Percentiles rank a stretch among this genome's conserved stretches.
Evolutionary conservation across 2,329 filamentous ascomycete genomes (phyloP).

Genomic region (Sodiomyces alkalinus): DNA sequence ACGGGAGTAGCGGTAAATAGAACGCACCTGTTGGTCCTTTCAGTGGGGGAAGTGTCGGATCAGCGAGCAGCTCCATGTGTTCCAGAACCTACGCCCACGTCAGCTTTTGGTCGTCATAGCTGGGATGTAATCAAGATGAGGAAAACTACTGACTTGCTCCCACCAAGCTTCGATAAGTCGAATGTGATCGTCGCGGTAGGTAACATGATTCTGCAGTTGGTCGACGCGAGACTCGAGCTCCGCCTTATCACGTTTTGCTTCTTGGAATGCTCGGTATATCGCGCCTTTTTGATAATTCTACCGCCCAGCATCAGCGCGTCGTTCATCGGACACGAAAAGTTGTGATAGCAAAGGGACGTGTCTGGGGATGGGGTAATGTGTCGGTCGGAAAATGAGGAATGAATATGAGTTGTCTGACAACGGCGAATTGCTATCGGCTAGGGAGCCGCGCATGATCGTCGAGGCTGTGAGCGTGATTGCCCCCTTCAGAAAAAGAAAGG

Average conservation of each 20-base stretch:
- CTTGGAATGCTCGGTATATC: slow-evolving; percentile 92
- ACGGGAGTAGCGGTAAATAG: slow-evolving; percentile 1
- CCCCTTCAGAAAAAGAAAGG: too few species aligned
- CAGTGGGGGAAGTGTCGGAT: slow-evolving; percentile 27
- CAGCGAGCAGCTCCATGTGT: slow-evolving; percentile 45
- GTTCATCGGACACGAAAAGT: too few species aligned
- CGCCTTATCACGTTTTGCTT: slow-evolving; percentile 83
- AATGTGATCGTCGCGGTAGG: slow-evolving; percentile 84
- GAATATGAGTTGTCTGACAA: too few species aligned
- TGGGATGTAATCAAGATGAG: too few species aligned
- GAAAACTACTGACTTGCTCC: slow-evolving; percentile 68
- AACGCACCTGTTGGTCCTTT: slow-evolving; percentile 6
- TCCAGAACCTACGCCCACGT: slow-evolving; percentile 37
- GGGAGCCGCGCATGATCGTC: too few species aligned
- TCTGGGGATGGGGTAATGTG: too few species aligned
- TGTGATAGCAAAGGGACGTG: too few species aligned
- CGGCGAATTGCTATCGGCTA: too few species aligned
- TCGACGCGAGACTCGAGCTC: slow-evolving; percentile 69
- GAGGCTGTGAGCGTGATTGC: too few species aligned
- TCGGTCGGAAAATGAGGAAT: too few species aligned
- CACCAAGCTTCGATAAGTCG: slow-evolving; percentile 88
- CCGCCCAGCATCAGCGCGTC: slow-evolving; percentile 20
- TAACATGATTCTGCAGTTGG: slow-evolving; percentile 62
- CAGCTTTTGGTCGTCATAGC: slow-evolving; percentile 9
- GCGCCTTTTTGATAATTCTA: slow-evolving; percentile 91